Conservation (phyloP, 2,329 filamentous ascomycete genomes). For the Claviceps capensis region DNA sequence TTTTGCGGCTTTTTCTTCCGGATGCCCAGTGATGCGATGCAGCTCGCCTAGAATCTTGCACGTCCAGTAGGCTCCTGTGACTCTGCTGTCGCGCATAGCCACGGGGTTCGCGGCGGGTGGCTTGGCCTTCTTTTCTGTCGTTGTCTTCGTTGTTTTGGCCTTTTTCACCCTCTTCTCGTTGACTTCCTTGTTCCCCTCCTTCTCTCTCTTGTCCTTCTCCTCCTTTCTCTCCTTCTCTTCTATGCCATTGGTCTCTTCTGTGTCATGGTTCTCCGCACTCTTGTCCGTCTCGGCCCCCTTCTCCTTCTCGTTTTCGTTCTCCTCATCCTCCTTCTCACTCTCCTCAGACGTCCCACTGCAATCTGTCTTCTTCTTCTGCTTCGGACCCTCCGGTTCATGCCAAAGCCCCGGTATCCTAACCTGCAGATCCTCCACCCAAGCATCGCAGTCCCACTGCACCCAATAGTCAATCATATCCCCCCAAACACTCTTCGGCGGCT, state of each 20-base stretch:
- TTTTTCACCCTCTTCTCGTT: no score
- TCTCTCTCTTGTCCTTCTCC: no score
- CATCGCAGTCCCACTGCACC: conserved; percentile 63
- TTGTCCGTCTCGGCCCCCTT: conserved; percentile 12
- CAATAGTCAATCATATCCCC: conserved; percentile 61
- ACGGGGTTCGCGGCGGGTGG: conserved; percentile 25
- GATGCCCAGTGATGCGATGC: conserved; percentile 19
- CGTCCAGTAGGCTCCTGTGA: conserved; percentile 30
- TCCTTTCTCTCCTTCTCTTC: conserved; percentile 24
- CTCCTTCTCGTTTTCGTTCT: conserved; percentile 19
- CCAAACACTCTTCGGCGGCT: conserved; percentile 59
- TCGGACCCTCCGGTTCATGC: conserved; percentile 35
- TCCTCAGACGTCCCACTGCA: conserved; percentile 12
- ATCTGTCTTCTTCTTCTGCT: conserved; percentile 24
- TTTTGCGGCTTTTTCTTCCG: no score
- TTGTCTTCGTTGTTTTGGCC: no score
- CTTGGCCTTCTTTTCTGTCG: conserved; percentile 15
- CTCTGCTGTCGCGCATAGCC: conserved; percentile 31
- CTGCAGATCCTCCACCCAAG: conserved; percentile 53
- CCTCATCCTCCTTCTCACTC: conserved; percentile 13
- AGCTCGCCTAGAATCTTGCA: conserved; percentile 28
- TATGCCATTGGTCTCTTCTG: conserved; percentile 5
- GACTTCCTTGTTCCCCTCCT: no score
- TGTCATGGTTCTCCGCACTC: conserved; percentile 12
- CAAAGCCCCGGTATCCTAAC: conserved; percentile 45